Evolutionary conservation across 2,329 filamentous ascomycete species (phyloP), one percentile per base, ranked within the genome.

Genomic region (Calonectria pauciramosa): DNA sequence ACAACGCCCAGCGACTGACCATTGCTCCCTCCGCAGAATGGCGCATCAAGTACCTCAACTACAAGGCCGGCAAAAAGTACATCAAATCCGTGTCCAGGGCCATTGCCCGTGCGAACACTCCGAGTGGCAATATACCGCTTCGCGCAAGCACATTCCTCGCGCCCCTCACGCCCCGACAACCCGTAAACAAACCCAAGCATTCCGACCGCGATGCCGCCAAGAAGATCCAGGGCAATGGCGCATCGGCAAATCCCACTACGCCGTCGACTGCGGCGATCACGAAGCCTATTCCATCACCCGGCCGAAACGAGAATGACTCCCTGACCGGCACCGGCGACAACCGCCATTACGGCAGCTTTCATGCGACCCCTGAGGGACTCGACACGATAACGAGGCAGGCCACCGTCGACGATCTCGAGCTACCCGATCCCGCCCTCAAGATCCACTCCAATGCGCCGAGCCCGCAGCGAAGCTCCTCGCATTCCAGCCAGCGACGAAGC

Each of bases 61-160:
- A 99, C 89, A 98, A 98, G 90, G 93, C 93, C 71, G 96, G 96
- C 75, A 99, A 99, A 87, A 98, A 98, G 87, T 94, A 96, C 83
- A 90, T 99, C 85, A 99, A 98, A 85, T 93, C 92, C 71, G 93
- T 98, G 68, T 86, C 90, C 30, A 91, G 94, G 75, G 95, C 95
- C 73, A 90, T 97, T 75, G 89, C 91, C 87, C 86, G 91, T 87
- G 85, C 91, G 83, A 87, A 90, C 74, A 84, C 87, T 73, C 90
- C 91, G 13, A 79, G 79, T 44, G 83, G 85, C 28, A 74, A 83
- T 26, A 82, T 82, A 23, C 83, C 83, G 18, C 84, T 81, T 65
- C 81, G 82, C 41, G 83, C 83, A 2, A 81, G 83, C 8, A 81
- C 83, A 41, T 83, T 83, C 67, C 81, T 79, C 69, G 81, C 79